Base-by-base conservation (phyloP, 2,329 filamentous ascomycete species). In the Chrysosporium keratinophilum region DNA sequence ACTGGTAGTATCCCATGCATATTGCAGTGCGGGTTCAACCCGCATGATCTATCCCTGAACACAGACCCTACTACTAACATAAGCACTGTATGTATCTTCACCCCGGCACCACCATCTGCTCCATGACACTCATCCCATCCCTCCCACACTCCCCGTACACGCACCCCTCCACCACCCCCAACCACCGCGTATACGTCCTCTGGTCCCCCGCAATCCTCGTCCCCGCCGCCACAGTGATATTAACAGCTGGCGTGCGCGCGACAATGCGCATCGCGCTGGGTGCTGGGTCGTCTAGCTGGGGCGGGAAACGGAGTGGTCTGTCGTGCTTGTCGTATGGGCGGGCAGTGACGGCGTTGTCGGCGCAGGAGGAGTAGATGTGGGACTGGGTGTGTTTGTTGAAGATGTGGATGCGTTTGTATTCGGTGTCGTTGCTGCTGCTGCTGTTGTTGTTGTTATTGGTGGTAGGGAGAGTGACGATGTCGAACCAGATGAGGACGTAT, bases 401-500 rank as follows among this genome's bases (percentile, higher is more conserved):
- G 28, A 44, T 23, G 40, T 51, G 49, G 33, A 51, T 44, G n/a
- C 49, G 40, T 44, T 44, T 44, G 19, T 51, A 51, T 44, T 51
- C 49, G 40, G 28, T 42, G 35, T 5, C 10, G 20, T n/a, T 19
- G 14, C 7, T n/a, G n/a, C n/a, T n/a, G n/a, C n/a, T n/a, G n/a
- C n/a, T n/a, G n/a, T n/a, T n/a, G n/a, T n/a, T n/a, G n/a, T n/a
- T n/a, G n/a, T n/a, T n/a, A n/a, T n/a, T 31, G 47, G 19, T 17
- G 6, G 5, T 33, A 5, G n/a, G 19, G 17, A 52, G 45, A 5
- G 54, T 54, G 15, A 70, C 52, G 1, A 64, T 62, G 52, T 70
- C 66, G 56, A 74, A 71, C 73, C 72, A 76, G 19, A 76, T 69
- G 20, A 76, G 56, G 1, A 70, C 69, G 64, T 74, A 75, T 0